Evolutionary conservation across 768 basidiomycete genomes (phyloP), one percentile per base, ranked within the genome.

Genomic region (Lactifluus echinatus): DNA sequence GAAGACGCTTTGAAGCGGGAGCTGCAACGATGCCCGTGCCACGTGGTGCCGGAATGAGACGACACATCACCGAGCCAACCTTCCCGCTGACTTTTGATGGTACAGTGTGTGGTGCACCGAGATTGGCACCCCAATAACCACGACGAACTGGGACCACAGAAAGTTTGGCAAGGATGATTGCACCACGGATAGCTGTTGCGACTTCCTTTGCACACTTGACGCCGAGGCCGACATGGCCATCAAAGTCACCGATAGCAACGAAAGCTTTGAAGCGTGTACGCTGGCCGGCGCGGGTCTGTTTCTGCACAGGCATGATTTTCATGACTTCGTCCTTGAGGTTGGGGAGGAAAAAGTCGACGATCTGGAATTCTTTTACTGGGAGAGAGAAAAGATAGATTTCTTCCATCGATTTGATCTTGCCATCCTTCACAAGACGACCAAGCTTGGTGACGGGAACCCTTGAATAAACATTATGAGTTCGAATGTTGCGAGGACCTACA

Each of bases 191-290:
- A 66, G 96, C 96, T 56, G 94, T 96, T 31, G 96, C 96, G 68
- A 98, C 96, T 82, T 99, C 96, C 81, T 99, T 99, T 66, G 96
- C 94, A 70, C 95, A 98, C 78, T 99, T 99, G 73, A 98, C 94
- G 73, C 96, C 96, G 69, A 99, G 85, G 67, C 96, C 96, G 69
- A 99, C 94, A 72, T 98, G 96, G 56, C 96, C 95, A 68, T 97
- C 93, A 66, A 85, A 91, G 77, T 99, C 96, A 71, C 96, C 96
- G 68, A 99, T 96, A 60, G 96, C 96, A 67, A 98, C 96, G 76
- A 97, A 98, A 26, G 96, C 96, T 79, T 99, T 98, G 86, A 99
- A 99, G 63, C 96, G 89, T 59, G 96, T 99, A 66, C 96, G 90
- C 75, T 99, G 96, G 73, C 96, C 96, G 66, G 96, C 96, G 70